Evolutionary conservation across 2,329 filamentous ascomycete species (phyloP), one percentile per base, ranked within the genome.

Genomic region (Fusarium staphyleae): DNA sequence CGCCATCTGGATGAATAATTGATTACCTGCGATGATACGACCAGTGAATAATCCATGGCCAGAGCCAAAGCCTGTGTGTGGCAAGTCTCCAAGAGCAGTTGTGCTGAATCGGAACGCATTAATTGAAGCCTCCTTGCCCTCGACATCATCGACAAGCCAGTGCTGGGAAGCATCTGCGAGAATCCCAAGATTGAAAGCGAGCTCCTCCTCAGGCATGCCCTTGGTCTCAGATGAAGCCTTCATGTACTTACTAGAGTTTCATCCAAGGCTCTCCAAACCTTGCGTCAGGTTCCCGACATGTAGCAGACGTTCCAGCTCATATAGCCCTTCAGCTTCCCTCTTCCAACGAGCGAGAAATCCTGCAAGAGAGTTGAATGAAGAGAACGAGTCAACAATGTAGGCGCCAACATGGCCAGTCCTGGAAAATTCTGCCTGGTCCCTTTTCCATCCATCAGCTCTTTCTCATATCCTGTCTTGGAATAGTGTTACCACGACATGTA

Each of bases 21-120:
- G 74, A 16, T 78, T 75, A 30, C 81, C 76, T 1, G 80, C 79
- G 13, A 84, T 74, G 54, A 80, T 74, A 10, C 78, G 76, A 0
- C 71, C 72, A 3, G 69, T 72, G 18, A 74, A 77, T 1, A 78
- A 69, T 1, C 81, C 66, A 3, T 79, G 69, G 0, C 81, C 81
- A 48, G 77, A 82, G 0, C 80, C 81, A 46, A 83, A 82, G 6
- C 75, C 74, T 1, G 67, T 60, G 2, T 69, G 62, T 0, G 72
- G 71, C 46, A 74, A 60, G 16, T 70, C 62, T 30, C 67, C 68
- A 14, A 69, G 46, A 3, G 51, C 40, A 2, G 28, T 36, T 4
- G 39, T 54, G 34, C 45, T 54, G 53, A 45, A 15, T 29, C 60
- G 6, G 26, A 47, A 45, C 1, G 34, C 33, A 4, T 66, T 52